Base-by-base conservation (phyloP, 2,329 filamentous ascomycete genomes). In the Xylariaceae sp. region DNA sequence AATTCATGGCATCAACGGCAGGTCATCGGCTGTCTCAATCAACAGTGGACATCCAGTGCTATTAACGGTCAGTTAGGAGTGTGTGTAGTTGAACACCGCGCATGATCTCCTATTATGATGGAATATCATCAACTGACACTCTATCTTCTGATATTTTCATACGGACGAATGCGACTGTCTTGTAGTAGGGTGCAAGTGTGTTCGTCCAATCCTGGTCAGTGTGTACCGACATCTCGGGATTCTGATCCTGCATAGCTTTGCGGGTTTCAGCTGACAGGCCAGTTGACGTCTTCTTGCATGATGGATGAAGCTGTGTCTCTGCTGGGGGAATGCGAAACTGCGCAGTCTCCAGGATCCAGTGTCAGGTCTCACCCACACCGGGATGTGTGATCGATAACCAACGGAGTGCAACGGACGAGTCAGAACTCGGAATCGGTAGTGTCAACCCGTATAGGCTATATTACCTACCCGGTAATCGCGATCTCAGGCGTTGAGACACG, bases 41-140 rank as follows among this genome's bases (percentile, higher is more conserved):
- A 39, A 39, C 10, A 39, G 37, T 8, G 37, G 9, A 41, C 3
- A 13, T 41, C 5, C 8, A 41, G 37, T 41, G 11, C 37, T 9
- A 30, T 30, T 1, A 30, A 30, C 23, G 23, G 23, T 30, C 23
- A 30, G 23, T 30, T 2, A 30, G 23, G 23, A 30, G 23, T 30
- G 23, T 30, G 23, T 30, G 61, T 51, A 57, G 60, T 55, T 57
- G 56, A 17, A 47, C 30, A 44, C 34, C 17, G 45, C 62, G 51
- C 62, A 61, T 62, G 62, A 64, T 58, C 62, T 59, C 53, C 47
- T 44, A 49, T 55, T 59, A 30, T 59, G 45, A 61, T 59, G 54
- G 53, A 51, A 56, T 56, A 48, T 57, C 53, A 45, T 63, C 58
- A 63, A 61, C 58, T 61, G 61, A 63, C 61, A 37, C 44, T 45